phyloP scores from a whole-genome alignment of 1,139 yeast species.

The Hemisphaericaspora lyxosophila region DNA sequence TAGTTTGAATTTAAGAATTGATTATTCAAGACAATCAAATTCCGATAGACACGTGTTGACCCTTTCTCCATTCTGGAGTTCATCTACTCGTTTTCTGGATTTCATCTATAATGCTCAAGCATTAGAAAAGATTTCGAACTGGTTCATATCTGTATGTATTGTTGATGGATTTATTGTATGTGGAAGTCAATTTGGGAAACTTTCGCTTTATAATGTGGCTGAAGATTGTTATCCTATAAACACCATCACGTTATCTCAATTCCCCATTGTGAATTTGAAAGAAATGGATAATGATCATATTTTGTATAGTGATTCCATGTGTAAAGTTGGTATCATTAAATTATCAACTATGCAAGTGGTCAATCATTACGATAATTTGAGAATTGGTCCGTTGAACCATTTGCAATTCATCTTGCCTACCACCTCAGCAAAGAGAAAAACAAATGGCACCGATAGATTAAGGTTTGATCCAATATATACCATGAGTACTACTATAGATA shows the following conservation, averaged over 20 bases:
- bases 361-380: slow-evolving; percentile 21
- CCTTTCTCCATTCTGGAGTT: slow-evolving; percentile 23
- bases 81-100: slow-evolving; percentile 17
- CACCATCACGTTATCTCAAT: slow-evolving; percentile 25
- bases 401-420: slow-evolving; percentile 9
- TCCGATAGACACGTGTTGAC: slow-evolving; percentile 21
- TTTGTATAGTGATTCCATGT: slow-evolving; percentile 32
- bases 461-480: slow-evolving; percentile 23
- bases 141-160: slow-evolving; percentile 25
- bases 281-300: slow-evolving; percentile 21
- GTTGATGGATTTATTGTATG: slow-evolving; percentile 22
- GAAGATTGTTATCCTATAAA: slow-evolving; percentile 18
- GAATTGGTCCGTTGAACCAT: slow-evolving; percentile 29
- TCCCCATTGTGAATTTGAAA: slow-evolving; percentile 25
- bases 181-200: slow-evolving; percentile 37
- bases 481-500: slow-evolving; percentile 25
- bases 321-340: slow-evolving; percentile 33
- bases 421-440: slow-evolving; percentile 4
- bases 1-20: slow-evolving; percentile 10
- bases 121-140: slow-evolving; percentile 21
- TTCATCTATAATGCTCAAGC: slow-evolving; percentile 21
- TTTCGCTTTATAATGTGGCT: slow-evolving; percentile 23
- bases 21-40: slow-evolving; percentile 3
- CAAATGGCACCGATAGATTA: slow-evolving; percentile 9
- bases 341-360: slow-evolving; percentile 20